A percentile compares a stretch with the other conserved stretches of the same genome.
Conservation (phyloP, 441 rosid genomes). For the Iberis amara region DNA sequence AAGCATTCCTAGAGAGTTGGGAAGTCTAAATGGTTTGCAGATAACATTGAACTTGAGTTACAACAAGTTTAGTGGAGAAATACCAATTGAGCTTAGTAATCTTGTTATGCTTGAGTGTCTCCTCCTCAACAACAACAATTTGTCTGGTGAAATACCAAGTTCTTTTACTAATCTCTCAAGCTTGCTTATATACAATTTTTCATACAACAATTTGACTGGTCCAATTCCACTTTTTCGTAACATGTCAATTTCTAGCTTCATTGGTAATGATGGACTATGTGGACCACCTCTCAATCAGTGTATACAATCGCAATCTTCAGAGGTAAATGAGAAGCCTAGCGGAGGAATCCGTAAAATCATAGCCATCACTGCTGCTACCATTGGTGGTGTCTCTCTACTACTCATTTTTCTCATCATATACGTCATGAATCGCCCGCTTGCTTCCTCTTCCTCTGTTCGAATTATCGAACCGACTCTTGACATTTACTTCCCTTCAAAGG, state of each 20-base stretch:
- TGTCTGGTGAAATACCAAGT: slow-evolving; percentile 69
- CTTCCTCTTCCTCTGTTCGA: slow-evolving; percentile 42
- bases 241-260: slow-evolving; percentile 48
- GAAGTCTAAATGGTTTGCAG: slow-evolving; percentile 66
- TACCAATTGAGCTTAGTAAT: slow-evolving; percentile 73
- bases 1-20: slow-evolving; percentile 55
- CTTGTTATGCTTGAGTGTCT: slow-evolving; percentile 55
- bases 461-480: slow-evolving; percentile 42
- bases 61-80: slow-evolving; percentile 62
- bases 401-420: slow-evolving; percentile 52
- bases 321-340: slow-evolving; percentile 17
- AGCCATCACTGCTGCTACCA: slow-evolving; percentile 53
- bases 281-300: slow-evolving; percentile 59
- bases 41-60: slow-evolving; percentile 84
- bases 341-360: slow-evolving; percentile 42
- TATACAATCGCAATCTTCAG: slow-evolving; percentile 35
- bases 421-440: slow-evolving; percentile 44
- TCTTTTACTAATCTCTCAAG: slow-evolving; percentile 61
- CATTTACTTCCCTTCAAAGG: slow-evolving; percentile 73
- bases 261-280: slow-evolving; percentile 69
- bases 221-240: slow-evolving; percentile 50
- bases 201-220: slow-evolving; percentile 70
- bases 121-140: slow-evolving; percentile 70
- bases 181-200: slow-evolving; percentile 75
- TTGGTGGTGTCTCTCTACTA: slow-evolving; percentile 72